phyloP scores from a whole-genome alignment of 257 asterid species.

The Voacanga thouarsii region DNA sequence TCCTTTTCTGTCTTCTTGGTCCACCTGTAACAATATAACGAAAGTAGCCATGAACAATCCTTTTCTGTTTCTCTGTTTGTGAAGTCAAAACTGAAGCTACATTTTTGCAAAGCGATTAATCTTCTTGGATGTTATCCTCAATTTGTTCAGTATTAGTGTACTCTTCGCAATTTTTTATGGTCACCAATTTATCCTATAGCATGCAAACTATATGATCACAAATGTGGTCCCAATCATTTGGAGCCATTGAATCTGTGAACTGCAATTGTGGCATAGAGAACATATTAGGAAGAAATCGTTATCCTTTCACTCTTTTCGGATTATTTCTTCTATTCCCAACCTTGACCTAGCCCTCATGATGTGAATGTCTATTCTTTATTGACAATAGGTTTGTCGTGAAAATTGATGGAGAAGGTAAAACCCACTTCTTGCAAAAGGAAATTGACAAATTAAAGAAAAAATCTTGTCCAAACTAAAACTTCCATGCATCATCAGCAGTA shows the following conservation, averaged over 20 bases:
- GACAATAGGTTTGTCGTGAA: not conserved
- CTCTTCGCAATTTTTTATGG: not conserved
- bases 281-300: not conserved
- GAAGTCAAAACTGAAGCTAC: too few species aligned
- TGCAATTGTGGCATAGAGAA: not conserved
- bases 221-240: conserved; percentile 3
- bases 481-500: not conserved
- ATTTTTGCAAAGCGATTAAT: too few species aligned
- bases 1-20: too few species aligned
- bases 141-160: too few species aligned
- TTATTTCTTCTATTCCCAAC: not conserved
- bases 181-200: not conserved
- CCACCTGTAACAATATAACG: too few species aligned
- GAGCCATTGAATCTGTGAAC: not conserved
- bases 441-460: too few species aligned
- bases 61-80: too few species aligned
- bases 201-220: not conserved
- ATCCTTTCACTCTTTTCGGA: conserved; percentile 1
- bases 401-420: not conserved
- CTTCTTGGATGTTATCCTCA: not conserved
- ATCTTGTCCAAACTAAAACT: not conserved
- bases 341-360: not conserved
- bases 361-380: not conserved
- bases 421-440: not conserved
- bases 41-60: too few species aligned